Evolutionary conservation across 2,329 filamentous ascomycete genomes (phyloP), one percentile per base, ranked within the genome.

Genomic region (Fusarium sp.): DNA sequence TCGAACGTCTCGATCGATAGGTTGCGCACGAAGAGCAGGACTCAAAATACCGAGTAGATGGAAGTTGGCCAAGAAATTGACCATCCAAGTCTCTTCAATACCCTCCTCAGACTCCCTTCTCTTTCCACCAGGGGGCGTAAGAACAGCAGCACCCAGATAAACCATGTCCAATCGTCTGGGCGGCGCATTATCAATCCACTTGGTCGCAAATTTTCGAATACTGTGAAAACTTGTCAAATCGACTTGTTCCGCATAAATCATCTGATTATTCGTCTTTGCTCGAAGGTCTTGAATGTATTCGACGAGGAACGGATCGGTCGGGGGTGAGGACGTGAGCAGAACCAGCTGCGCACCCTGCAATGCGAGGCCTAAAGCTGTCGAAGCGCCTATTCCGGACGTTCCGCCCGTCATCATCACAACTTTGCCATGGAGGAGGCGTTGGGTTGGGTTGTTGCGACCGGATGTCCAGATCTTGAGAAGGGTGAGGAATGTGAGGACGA

Each of bases 1-100:
- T 65, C 96, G 88, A 18, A 99, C 93, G 79, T 99, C 96, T 74
- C 96, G 89, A 79, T 99, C 96, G 58, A 97, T 90, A 3, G 96
- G 96, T 80, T 99, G 96, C 2, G 92, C 93, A 70, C 93, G 89
- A 64, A 99, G 85, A 1, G 96, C 95, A 0, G 96, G 96, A 73
- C 91, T 96, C 37, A 99, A 85, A 30, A 99, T 97, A 70, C 92
- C 93, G 45, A 99, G 85, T 6, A 99, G 85, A 77, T 99, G 97
- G 81, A 98, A 98, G 79, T 98, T 98, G 68, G 94, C 91, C 41
- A 99, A 86, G 79, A 94, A 99, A 78, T 99, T 99, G 74, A 98
- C 85, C 82, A 94, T 93, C 94, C 94, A 98, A 65, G 92, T 95
- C 70, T 91, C 87, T 77, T 98, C 95, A 16, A 98, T 83, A 1